Conservation (phyloP, 2,329 filamentous ascomycete species). For the Zymoseptoria ardabiliae region DNA sequence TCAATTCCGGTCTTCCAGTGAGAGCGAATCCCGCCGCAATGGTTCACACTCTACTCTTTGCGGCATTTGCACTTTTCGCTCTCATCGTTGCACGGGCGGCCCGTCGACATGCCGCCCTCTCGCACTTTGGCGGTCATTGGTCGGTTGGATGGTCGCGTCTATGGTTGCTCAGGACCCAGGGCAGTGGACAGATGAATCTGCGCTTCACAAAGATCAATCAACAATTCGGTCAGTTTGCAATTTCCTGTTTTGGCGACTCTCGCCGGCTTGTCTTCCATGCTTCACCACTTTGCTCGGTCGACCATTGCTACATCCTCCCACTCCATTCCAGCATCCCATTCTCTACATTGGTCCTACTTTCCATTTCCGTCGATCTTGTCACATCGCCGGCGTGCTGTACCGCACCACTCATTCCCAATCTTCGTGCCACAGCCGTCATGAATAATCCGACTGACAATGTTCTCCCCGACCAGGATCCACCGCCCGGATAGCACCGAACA, state of each 20-base stretch:
- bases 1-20: not conserved
- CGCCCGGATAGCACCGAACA: conserved; percentile 30
- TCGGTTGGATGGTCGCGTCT: conserved; percentile 32
- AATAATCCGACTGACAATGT: not conserved
- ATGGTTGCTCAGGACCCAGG: conserved; percentile 32
- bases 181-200: conserved; percentile 33
- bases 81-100: conserved; percentile 21
- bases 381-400: not conserved
- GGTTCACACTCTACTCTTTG: conserved; percentile 17
- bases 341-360: not conserved
- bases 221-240: conserved; percentile 30
- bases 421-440: not conserved
- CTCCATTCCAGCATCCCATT: not conserved
- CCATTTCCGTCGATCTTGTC: not conserved
- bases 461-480: conserved; percentile 27
- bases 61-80: conserved; percentile 19
- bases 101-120: conserved; percentile 27
- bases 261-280: not conserved
- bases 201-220: conserved; percentile 31
- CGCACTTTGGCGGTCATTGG: conserved; percentile 33
- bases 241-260: not conserved
- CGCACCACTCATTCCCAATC: conserved; percentile 1
- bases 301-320: conserved; percentile 1
- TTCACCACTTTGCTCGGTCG: not conserved
- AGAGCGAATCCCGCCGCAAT: conserved; percentile 14